Conservation (phyloP, 345 rosid species). For the Eucalyptus pauciflora region DNA sequence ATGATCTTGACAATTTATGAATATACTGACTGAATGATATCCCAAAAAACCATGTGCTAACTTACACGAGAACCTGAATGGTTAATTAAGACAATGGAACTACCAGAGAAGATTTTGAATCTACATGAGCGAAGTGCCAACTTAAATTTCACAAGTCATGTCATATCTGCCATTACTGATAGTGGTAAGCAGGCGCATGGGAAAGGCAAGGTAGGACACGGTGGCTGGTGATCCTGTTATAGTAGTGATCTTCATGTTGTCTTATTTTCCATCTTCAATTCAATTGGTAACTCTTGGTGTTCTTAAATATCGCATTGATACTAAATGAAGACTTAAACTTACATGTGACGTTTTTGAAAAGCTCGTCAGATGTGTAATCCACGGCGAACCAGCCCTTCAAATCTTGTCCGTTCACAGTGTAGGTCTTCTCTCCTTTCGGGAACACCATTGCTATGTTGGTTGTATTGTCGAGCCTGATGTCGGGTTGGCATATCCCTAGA, state of each 20-base stretch:
- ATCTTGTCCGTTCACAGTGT: slow-evolving; percentile 45
- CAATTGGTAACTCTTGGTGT: not conserved
- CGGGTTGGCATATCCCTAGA: slow-evolving; percentile 51
- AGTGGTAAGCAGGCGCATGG: not conserved
- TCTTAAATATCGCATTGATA: not conserved
- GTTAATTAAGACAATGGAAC: not conserved
- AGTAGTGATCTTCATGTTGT: not conserved
- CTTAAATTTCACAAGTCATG: not conserved
- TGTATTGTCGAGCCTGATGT: slow-evolving; percentile 41
- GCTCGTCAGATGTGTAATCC: slow-evolving; percentile 26
- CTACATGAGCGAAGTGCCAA: not conserved
- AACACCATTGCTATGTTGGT: slow-evolving; percentile 25
- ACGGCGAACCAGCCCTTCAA: slow-evolving; percentile 54
- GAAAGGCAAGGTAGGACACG: not conserved
- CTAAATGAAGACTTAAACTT: not conserved
- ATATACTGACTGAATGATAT: not conserved
- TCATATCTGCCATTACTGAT: not conserved
- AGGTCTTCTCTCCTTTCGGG: slow-evolving; percentile 23
- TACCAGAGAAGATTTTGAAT: not conserved
- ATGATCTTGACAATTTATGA: not conserved
- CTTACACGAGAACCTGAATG: not conserved
- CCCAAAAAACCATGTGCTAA: not conserved
- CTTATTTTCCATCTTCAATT: not conserved
- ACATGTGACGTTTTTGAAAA: slow-evolving; percentile 25
- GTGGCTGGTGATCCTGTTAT: not conserved